Conservation (phyloP, 257 asterid genomes). For the Przewalskia tangutica region DNA sequence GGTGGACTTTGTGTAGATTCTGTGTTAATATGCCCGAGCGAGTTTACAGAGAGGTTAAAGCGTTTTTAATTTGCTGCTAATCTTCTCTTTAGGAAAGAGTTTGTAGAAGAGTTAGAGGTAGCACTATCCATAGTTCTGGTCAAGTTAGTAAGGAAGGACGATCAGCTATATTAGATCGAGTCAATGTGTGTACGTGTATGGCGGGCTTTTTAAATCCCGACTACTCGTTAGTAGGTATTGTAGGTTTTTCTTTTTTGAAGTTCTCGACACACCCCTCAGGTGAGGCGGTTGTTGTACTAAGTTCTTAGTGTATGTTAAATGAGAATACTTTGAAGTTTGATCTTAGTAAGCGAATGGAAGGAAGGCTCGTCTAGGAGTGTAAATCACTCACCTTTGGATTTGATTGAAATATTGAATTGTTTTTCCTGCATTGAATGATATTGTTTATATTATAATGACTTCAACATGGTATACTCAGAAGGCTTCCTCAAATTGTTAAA, state of each 20-base stretch:
- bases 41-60: conserved; percentile 47
- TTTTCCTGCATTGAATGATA: not conserved
- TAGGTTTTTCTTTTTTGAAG: not conserved
- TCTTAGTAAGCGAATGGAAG: not conserved
- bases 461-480: no score
- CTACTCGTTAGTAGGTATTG: not conserved
- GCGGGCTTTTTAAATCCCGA: not conserved
- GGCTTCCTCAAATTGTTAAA: no score
- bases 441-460: no score
- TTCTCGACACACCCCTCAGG: not conserved
- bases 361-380: not conserved
- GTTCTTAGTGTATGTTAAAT: not conserved
- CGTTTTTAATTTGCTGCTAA: conserved; percentile 9
- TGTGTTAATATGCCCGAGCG: conserved; percentile 53
- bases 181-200: not conserved
- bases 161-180: not conserved
- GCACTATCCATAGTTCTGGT: not conserved
- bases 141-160: not conserved
- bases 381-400: not conserved
- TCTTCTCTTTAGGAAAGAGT: not conserved
- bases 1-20: conserved; percentile 95
- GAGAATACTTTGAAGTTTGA: not conserved
- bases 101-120: not conserved
- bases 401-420: not conserved
- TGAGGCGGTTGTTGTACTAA: not conserved